Evolutionary conservation across 2,329 filamentous ascomycete species (phyloP).

Genomic region (Plectosphaerella sp.): DNA sequence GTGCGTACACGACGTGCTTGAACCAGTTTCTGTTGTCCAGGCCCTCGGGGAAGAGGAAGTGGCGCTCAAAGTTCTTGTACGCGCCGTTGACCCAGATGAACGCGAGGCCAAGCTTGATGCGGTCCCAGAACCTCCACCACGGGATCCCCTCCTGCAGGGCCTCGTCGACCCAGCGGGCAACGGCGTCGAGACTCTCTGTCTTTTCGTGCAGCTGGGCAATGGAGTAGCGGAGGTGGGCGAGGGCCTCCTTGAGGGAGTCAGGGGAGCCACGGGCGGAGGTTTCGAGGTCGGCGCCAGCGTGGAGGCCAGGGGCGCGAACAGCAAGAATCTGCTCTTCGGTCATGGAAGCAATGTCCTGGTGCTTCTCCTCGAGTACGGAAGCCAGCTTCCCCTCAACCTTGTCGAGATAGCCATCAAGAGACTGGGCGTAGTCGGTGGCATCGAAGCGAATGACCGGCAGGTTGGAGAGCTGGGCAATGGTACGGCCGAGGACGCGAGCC

Average conservation of each 20-base stretch:
- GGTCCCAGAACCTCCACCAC: slow-evolving; percentile 75
- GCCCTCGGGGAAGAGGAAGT: slow-evolving; percentile 71
- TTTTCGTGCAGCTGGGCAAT: slow-evolving; percentile 31
- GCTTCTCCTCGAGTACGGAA: slow-evolving; percentile 23
- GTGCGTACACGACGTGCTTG: slow-evolving; percentile 92
- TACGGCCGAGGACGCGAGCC: slow-evolving; percentile 60
- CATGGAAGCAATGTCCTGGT: slow-evolving; percentile 16
- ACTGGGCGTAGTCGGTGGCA: slow-evolving; percentile 59
- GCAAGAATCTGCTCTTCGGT: slow-evolving; percentile 22
- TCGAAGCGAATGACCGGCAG: slow-evolving; percentile 59
- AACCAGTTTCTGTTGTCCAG: slow-evolving; percentile 82
- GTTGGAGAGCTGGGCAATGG: slow-evolving; percentile 58
- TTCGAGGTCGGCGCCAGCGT: slow-evolving; percentile 10
- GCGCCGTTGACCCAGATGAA: slow-evolving; percentile 69
- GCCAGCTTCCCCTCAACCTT: slow-evolving; percentile 45
- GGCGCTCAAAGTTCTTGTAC: slow-evolving; percentile 79
- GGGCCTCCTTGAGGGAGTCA: slow-evolving; percentile 31
- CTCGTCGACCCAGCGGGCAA: slow-evolving; percentile 34
- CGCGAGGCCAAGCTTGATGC: slow-evolving; percentile 56
- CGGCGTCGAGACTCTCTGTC: slow-evolving; percentile 40
- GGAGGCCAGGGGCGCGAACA: slow-evolving; percentile 12
- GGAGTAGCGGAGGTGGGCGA: slow-evolving; percentile 32
- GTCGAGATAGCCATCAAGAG: slow-evolving; percentile 48
- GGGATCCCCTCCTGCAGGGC: slow-evolving; percentile 53
- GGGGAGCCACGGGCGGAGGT: slow-evolving; percentile 24